Conservation (phyloP, 2,329 filamentous ascomycete species). For the Escovopsis sp. region DNA sequence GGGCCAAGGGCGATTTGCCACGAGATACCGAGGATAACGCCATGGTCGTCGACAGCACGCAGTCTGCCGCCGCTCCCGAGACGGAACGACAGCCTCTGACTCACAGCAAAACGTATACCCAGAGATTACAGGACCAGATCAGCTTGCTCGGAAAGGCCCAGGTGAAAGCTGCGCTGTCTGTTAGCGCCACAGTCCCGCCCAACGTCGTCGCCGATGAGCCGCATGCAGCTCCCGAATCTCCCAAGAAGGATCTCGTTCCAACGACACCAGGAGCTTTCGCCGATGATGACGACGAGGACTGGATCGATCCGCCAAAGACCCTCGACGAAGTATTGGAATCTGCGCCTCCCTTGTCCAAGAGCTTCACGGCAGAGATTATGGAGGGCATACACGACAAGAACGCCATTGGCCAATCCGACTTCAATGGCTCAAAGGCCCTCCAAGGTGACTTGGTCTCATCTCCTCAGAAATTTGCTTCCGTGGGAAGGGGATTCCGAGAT, state of each 20-base stretch:
- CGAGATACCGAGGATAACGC: conserved; percentile 35
- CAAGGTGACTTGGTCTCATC: conserved; percentile 2
- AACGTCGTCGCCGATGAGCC: too few species aligned
- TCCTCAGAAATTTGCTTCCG: neutral
- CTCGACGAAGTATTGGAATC: conserved; percentile 15
- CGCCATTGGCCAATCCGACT: conserved; percentile 31
- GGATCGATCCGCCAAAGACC: conserved; percentile 40
- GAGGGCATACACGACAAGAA: conserved; percentile 37
- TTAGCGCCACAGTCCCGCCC: conserved; percentile 7
- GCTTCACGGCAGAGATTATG: conserved; percentile 46
- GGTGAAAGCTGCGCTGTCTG: conserved; percentile 3
- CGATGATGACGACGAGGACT: conserved; percentile 39
- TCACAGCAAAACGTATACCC: conserved; percentile 84
- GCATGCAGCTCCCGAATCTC: conserved; percentile 10
- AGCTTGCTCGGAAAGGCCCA: conserved; percentile 52
- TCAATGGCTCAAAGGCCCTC: conserved; percentile 1
- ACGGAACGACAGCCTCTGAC: conserved; percentile 26
- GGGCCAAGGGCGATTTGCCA: conserved; percentile 27
- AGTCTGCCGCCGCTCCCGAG: conserved; percentile 22
- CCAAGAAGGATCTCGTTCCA: conserved; percentile 17
- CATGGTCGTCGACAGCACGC: conserved; percentile 36
- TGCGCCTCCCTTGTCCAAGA: conserved; percentile 43
- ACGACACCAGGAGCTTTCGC: conserved; percentile 47
- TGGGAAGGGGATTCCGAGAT: conserved; percentile 5
- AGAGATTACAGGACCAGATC: conserved; percentile 84